phyloP scores from a whole-genome alignment of 805 yeast genomes.

The Zygoascus bituminiphila region DNA sequence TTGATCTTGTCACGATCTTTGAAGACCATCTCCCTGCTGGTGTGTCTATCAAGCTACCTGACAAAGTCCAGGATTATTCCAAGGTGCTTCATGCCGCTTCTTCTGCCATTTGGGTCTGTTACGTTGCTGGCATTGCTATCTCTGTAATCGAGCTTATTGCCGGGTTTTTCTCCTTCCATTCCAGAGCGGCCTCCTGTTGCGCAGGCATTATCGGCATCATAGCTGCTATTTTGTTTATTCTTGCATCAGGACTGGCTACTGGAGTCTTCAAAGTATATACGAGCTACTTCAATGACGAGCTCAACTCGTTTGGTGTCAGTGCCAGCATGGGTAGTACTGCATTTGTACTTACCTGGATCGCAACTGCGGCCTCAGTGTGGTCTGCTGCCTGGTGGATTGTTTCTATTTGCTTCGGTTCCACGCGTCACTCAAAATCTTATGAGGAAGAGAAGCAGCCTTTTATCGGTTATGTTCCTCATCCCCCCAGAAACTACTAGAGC shows the following conservation, averaged over 20 bases:
- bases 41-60: conserved; percentile 42
- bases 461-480: conserved; percentile 22
- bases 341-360: conserved; percentile 59
- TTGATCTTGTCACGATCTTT: conserved; percentile 41
- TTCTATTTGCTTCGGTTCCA: conserved; percentile 38
- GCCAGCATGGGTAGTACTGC: conserved; percentile 43
- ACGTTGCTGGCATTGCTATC: conserved; percentile 41
- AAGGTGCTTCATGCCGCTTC: conserved; percentile 40
- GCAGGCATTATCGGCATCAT: conserved; percentile 39
- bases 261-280: conserved; percentile 48
- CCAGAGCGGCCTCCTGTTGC: conserved; percentile 37
- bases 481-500: not conserved
- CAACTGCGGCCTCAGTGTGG: conserved; percentile 41
- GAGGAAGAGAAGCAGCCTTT: conserved; percentile 24
- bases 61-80: conserved; percentile 40
- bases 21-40: conserved; percentile 22
- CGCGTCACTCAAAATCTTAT: conserved; percentile 14
- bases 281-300: conserved; percentile 42
- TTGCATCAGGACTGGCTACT: conserved; percentile 52
- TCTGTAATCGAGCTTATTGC: conserved; percentile 30
- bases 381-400: conserved; percentile 36
- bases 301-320: conserved; percentile 43
- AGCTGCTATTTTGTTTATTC: conserved; percentile 24
- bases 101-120: conserved; percentile 50
- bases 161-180: conserved; percentile 40